Percentiles rank a stretch among this genome's conserved stretches.
Conservation (phyloP, 108 stramenopile genomes). For the Cyclotella cryptica region DNA sequence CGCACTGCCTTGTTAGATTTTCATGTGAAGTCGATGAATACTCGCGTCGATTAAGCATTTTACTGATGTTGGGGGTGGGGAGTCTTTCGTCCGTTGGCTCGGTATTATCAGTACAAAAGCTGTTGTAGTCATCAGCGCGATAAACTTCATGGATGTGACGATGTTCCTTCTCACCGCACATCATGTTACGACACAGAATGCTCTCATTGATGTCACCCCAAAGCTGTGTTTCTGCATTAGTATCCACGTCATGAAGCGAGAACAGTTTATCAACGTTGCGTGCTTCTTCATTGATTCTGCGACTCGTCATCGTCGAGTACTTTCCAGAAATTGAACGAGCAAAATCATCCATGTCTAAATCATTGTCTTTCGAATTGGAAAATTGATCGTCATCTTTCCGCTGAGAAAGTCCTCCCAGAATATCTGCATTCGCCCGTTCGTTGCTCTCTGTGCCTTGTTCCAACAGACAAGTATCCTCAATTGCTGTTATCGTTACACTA, state of each 20-base stretch:
- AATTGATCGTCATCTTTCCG: too few species aligned
- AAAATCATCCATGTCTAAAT: slow-evolving; percentile 4
- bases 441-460: too few species aligned
- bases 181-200: too few species aligned
- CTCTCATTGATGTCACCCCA: too few species aligned
- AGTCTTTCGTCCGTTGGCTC: background rate
- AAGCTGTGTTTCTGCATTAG: too few species aligned
- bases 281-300: background rate
- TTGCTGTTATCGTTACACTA: too few species aligned
- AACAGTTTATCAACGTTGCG: background rate
- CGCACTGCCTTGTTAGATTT: background rate
- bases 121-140: too few species aligned
- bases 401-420: too few species aligned
- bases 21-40: background rate
- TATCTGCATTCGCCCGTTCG: too few species aligned
- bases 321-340: background rate
- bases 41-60: background rate
- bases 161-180: too few species aligned
- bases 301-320: background rate
- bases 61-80: background rate
- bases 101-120: background rate
- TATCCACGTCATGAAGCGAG: background rate
- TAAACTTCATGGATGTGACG: too few species aligned
- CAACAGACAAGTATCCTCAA: too few species aligned
- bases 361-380: background rate